These are phyloP conservation scores for Pholiota conissans DNA, from an alignment of 768 basidiomycete genomes.

Conservation along the genomic window DNA sequence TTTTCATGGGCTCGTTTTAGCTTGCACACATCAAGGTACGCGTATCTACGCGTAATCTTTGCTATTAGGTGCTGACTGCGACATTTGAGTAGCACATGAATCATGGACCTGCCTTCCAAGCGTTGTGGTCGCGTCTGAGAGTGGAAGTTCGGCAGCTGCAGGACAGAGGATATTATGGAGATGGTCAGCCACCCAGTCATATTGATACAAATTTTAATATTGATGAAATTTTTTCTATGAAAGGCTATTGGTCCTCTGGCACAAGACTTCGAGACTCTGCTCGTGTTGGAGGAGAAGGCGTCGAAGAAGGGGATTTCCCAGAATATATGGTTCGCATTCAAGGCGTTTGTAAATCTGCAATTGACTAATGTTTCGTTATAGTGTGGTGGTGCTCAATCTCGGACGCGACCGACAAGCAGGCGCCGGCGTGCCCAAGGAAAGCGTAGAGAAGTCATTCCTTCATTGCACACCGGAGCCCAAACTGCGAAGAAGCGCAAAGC, in stretches of 20 bases:
- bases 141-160: conserved; percentile 72
- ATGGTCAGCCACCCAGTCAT: conserved; percentile 45
- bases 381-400: conserved; percentile 81
- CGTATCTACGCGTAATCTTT: background rate
- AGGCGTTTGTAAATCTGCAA: background rate
- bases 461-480: conserved; percentile 58
- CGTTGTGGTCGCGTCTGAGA: conserved; percentile 66
- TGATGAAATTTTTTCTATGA: background rate
- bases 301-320: conserved; percentile 60
- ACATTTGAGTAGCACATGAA: conserved; percentile 64
- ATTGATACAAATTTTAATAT: background rate
- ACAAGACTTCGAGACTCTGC: conserved; percentile 67
- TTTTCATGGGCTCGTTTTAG: conserved; percentile 34
- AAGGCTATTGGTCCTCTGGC: conserved; percentile 85
- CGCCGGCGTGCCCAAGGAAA: conserved; percentile 36
- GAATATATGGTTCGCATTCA: conserved; percentile 65
- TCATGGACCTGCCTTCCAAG: conserved; percentile 76
- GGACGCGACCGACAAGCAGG: conserved; percentile 51
- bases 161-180: conserved; percentile 76
- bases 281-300: conserved; percentile 47
- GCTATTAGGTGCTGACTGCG: background rate
- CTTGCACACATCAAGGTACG: conserved; percentile 80
- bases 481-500: conserved; percentile 70
- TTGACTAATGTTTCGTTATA: conserved; percentile 23
- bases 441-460: conserved; percentile 45